phyloP scores from a whole-genome alignment of 2,329 filamentous ascomycete genomes.

The Endoconidiophora polonica region DNA sequence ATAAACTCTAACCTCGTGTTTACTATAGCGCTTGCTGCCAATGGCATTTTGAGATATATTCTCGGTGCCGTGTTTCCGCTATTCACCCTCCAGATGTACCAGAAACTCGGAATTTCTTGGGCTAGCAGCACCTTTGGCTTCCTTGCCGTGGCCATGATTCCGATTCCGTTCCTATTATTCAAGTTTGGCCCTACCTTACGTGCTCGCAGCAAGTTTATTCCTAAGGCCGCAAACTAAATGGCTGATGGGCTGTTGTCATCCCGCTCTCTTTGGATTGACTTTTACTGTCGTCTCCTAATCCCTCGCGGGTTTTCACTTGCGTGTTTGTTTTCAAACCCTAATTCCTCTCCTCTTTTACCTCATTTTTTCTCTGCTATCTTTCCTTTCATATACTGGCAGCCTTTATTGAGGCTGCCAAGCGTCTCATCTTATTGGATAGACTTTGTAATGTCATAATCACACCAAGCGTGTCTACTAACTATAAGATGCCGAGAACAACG shows the following conservation, averaged over 20 bases:
- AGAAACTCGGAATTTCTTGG: conserved; percentile 28
- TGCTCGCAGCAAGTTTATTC: conserved; percentile 3
- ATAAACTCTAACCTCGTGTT: conserved; percentile 32
- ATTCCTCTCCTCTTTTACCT: background rate
- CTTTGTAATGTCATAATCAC: too few species aligned
- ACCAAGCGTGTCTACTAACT: too few species aligned
- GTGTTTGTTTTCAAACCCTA: background rate
- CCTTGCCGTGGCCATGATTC: conserved; percentile 29
- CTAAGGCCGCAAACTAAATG: background rate
- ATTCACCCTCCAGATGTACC: conserved; percentile 41
- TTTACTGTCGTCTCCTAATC: background rate
- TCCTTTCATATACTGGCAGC: conserved; percentile 10
- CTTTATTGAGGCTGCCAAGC: too few species aligned
- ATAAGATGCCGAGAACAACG: too few species aligned
- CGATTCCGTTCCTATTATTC: conserved; percentile 37
- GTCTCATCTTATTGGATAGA: too few species aligned
- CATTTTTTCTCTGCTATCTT: background rate
- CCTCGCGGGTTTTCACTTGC: background rate
- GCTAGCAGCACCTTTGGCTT: conserved; percentile 31
- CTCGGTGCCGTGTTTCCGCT: conserved; percentile 42
- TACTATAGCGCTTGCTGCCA: conserved; percentile 42
- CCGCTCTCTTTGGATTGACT: background rate
- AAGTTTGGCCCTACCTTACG: conserved; percentile 28
- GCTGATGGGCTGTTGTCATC: background rate
- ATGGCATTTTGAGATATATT: conserved; percentile 37